These are phyloP conservation scores for Talaromyces nanjingensis DNA, from an alignment of 495 filamentous ascomycete genomes.

Conservation along the genomic window DNA sequence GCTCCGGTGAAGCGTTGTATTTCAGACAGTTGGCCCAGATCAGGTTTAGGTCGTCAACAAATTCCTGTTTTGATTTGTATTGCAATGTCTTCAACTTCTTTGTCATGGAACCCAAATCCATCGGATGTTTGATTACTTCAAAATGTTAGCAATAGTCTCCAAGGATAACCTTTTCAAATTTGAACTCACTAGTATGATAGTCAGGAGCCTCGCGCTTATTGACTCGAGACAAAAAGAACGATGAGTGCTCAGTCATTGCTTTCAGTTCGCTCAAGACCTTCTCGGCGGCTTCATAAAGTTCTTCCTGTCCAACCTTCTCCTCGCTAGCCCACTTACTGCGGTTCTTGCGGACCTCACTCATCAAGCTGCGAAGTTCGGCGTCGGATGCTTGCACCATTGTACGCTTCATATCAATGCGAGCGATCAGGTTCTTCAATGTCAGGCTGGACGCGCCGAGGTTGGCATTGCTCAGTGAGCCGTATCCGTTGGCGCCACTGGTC, in stretches of 20 bases:
- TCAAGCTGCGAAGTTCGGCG: slow-evolving; percentile 79
- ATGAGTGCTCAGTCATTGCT: slow-evolving; percentile 92
- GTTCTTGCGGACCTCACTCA: slow-evolving; percentile 96
- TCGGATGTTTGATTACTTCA: slow-evolving; percentile 89
- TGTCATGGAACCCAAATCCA: slow-evolving; percentile 97
- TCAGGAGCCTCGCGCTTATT: slow-evolving; percentile 96
- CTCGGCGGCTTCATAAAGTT: slow-evolving; percentile 93
- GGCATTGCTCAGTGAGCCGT: slow-evolving; percentile 83
- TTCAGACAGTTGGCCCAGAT: slow-evolving; percentile 96
- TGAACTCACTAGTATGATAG: slow-evolving; percentile 72
- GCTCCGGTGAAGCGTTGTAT: slow-evolving; percentile 86
- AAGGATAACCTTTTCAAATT: slow-evolving; percentile 7
- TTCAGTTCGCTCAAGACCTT: slow-evolving; percentile 95
- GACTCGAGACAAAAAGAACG: slow-evolving; percentile 83
- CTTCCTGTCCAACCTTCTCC: slow-evolving; percentile 93
- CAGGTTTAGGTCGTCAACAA: slow-evolving; percentile 83
- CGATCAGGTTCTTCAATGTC: slow-evolving; percentile 93
- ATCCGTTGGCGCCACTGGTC: slow-evolving; percentile 47
- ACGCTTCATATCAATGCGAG: slow-evolving; percentile 86
- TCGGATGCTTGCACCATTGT: slow-evolving; percentile 84
- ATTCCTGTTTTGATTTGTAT: slow-evolving; percentile 93
- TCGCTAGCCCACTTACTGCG: slow-evolving; percentile 98
- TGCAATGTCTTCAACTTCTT: slow-evolving; percentile 86
- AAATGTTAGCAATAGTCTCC: background rate
- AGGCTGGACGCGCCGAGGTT: slow-evolving; percentile 96